Evolutionary conservation across 257 asterid genomes (phyloP).

Genomic region (Dorcoceras hygrometricum): DNA sequence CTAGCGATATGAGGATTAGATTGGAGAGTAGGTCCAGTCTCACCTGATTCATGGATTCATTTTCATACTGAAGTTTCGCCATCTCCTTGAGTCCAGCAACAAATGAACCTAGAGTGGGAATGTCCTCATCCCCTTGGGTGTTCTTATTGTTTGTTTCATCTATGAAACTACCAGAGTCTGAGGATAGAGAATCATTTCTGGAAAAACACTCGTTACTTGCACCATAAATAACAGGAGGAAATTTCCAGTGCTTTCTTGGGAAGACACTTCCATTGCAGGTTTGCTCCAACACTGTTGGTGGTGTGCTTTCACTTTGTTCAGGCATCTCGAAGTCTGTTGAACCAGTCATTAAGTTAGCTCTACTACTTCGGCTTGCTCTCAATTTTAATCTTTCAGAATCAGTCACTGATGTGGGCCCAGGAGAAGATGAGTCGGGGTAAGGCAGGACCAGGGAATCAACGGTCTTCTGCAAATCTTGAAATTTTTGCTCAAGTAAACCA

Average conservation of each 20-base stretch:
- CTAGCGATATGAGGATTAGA: not conserved
- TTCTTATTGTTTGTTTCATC: slow-evolving; percentile 53
- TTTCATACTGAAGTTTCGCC: slow-evolving; percentile 70
- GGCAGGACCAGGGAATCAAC: slow-evolving; percentile 43
- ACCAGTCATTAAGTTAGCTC: slow-evolving; percentile 45
- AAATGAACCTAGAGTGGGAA: slow-evolving; percentile 88
- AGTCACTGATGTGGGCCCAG: slow-evolving; percentile 36
- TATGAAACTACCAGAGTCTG: slow-evolving; percentile 49
- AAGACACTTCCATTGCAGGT: slow-evolving; percentile 49
- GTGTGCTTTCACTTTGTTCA: slow-evolving; percentile 64
- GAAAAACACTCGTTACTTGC: slow-evolving; percentile 38
- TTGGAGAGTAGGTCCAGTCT: slow-evolving; percentile 18
- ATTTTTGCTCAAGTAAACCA: slow-evolving; percentile 46
- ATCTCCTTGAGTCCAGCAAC: slow-evolving; percentile 94
- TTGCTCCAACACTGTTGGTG: slow-evolving; percentile 63
- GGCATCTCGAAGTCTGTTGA: slow-evolving; percentile 41
- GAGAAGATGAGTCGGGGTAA: slow-evolving; percentile 44
- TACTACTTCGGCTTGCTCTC: slow-evolving; percentile 64
- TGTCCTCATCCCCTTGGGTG: slow-evolving; percentile 66
- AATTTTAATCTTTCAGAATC: slow-evolving; percentile 51
- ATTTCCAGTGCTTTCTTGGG: slow-evolving; percentile 78
- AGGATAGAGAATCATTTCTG: slow-evolving; percentile 59
- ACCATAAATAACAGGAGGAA: slow-evolving; percentile 70
- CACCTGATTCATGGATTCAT: slow-evolving; percentile 57
- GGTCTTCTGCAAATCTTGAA: slow-evolving; percentile 46